Evolutionary conservation across 2,329 filamentous ascomycete species (phyloP).

Genomic region (Colletotrichum lupini): DNA sequence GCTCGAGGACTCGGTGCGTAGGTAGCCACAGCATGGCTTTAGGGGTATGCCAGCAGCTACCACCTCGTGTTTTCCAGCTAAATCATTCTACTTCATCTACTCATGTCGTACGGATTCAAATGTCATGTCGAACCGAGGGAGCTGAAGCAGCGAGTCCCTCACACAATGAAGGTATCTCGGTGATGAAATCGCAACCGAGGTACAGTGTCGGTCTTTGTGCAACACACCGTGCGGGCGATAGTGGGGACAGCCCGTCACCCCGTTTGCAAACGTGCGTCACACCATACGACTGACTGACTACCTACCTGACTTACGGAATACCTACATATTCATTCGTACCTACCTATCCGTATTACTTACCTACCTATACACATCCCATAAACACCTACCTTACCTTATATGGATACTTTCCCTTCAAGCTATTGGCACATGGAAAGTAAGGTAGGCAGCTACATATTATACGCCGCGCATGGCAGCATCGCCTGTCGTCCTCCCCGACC

Average conservation of each 20-base stretch:
- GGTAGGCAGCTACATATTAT: background rate
- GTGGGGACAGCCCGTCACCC: conserved; percentile 4
- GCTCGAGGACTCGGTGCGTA: too few species aligned
- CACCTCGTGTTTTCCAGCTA: background rate
- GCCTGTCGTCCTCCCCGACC: background rate
- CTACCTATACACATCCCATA: too few species aligned
- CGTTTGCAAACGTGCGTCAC: conserved; percentile 6
- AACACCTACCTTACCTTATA: too few species aligned
- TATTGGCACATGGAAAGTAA: background rate
- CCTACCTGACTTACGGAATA: background rate
- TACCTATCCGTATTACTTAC: too few species aligned
- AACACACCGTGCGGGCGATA: conserved; percentile 25
- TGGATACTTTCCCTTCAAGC: too few species aligned
- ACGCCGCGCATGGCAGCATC: background rate
- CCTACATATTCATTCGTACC: too few species aligned
- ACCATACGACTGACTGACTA: background rate
- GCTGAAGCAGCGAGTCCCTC: background rate
- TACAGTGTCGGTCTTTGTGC: conserved; percentile 18
- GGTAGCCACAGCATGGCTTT: background rate
- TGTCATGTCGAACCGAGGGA: background rate
- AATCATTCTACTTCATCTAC: background rate
- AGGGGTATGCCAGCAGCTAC: too few species aligned
- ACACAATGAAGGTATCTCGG: background rate
- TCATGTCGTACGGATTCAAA: background rate
- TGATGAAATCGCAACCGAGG: conserved; percentile 16